These are phyloP conservation scores for Apodospora peruviana DNA, from an alignment of 495 filamentous ascomycete genomes.

Conservation along the genomic window DNA sequence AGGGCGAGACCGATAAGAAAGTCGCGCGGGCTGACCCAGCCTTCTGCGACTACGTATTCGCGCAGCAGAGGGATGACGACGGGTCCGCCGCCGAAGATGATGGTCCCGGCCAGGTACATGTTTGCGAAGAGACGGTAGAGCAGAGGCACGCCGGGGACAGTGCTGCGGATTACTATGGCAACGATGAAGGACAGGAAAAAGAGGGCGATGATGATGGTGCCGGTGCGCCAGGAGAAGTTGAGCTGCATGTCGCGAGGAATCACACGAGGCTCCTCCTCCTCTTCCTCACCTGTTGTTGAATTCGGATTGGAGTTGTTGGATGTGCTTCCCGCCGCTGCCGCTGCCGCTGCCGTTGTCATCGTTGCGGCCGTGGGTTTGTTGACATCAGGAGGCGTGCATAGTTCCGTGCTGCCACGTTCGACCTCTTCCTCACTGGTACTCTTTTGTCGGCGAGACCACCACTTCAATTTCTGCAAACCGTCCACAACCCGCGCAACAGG, in stretches of 20 bases:
- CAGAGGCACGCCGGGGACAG: constrained; percentile 35
- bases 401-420: not conserved
- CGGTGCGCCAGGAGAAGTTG: constrained; percentile 40
- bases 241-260: constrained; percentile 36
- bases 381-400: not conserved
- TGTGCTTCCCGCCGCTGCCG: not conserved
- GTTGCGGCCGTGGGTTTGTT: not conserved
- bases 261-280: constrained; percentile 31
- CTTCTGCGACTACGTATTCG: constrained; percentile 71
- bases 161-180: constrained; percentile 54
- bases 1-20: constrained; percentile 79
- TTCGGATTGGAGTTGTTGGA: constrained; percentile 5
- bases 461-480: not conserved
- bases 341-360: constrained; percentile 9
- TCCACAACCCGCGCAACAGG: constrained; percentile 9
- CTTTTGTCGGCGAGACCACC: not conserved
- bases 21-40: constrained; percentile 74
- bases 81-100: constrained; percentile 83
- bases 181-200: constrained; percentile 59
- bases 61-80: constrained; percentile 79
- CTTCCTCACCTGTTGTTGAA: too few species aligned
- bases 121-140: constrained; percentile 66
- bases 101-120: constrained; percentile 81
- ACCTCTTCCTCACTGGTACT: not conserved
- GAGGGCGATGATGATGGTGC: constrained; percentile 38